Percentiles rank a stretch among this genome's conserved stretches.
phyloP scores from a whole-genome alignment of 2,329 filamentous ascomycete species.

The Juglanconis sp. region DNA sequence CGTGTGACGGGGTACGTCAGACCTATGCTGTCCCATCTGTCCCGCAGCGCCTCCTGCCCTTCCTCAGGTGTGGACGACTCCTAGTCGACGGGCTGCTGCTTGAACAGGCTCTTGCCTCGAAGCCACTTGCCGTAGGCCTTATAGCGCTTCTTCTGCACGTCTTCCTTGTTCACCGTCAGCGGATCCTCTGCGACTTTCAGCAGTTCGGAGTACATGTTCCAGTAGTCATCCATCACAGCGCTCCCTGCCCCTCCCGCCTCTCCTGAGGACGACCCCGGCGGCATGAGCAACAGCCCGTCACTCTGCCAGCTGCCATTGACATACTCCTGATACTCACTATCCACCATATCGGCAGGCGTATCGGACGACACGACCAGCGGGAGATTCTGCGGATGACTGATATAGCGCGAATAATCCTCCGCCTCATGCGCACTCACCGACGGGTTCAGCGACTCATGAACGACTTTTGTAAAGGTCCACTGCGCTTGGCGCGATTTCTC shows the following conservation, averaged over 20 bases:
- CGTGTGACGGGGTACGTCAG: slow-evolving; percentile 6
- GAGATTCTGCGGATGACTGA: slow-evolving; percentile 83
- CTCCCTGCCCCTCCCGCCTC: slow-evolving; percentile 32
- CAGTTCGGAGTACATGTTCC: slow-evolving; percentile 73
- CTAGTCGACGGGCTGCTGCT: slow-evolving; percentile 71
- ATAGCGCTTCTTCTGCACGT: slow-evolving; percentile 88
- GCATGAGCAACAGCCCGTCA: slow-evolving; percentile 50
- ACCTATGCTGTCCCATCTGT: slow-evolving; percentile 10
- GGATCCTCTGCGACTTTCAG: slow-evolving; percentile 76
- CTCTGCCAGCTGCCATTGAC: slow-evolving; percentile 66
- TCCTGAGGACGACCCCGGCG: slow-evolving; percentile 52
- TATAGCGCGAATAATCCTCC: slow-evolving; percentile 84
- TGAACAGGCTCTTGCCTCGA: slow-evolving; percentile 90
- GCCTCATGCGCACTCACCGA: slow-evolving; percentile 73
- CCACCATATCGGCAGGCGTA: slow-evolving; percentile 50
- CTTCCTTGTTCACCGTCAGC: slow-evolving; percentile 82
- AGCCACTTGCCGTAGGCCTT: slow-evolving; percentile 97
- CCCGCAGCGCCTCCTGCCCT: background rate
- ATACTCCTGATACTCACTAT: slow-evolving; percentile 76
- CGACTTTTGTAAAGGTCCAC: slow-evolving; percentile 83
- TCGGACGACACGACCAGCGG: slow-evolving; percentile 76
- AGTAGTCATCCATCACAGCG: slow-evolving; percentile 58
- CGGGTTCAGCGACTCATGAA: slow-evolving; percentile 82
- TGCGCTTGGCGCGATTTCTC: slow-evolving; percentile 82
- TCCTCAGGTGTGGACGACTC: slow-evolving; percentile 20